A percentile compares a stretch with the other conserved stretches of the same genome.
Evolutionary conservation across 768 basidiomycete genomes (phyloP).

Genomic region (Termitomyces sp.): DNA sequence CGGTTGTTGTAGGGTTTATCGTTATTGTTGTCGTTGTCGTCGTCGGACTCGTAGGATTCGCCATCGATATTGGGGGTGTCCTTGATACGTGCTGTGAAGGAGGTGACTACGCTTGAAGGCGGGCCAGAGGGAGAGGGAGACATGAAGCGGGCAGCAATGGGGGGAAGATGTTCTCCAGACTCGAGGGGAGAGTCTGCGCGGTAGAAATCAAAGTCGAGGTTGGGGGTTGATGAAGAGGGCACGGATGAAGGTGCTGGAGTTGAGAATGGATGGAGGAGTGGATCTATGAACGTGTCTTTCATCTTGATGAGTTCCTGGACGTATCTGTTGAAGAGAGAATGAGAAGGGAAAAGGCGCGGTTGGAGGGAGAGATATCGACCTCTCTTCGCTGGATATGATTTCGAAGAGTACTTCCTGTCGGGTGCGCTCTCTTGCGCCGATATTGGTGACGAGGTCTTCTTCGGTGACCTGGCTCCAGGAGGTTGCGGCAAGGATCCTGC

Average conservation of each 20-base stretch:
- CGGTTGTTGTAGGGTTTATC: conserved; percentile 31
- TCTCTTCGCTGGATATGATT: conserved; percentile 93
- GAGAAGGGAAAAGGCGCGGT: background rate
- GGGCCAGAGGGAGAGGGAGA: conserved; percentile 53
- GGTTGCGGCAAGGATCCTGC: conserved; percentile 67
- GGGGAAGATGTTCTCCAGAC: conserved; percentile 68
- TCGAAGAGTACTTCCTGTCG: conserved; percentile 96
- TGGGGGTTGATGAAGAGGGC: conserved; percentile 49
- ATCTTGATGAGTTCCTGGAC: conserved; percentile 86
- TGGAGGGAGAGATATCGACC: conserved; percentile 39
- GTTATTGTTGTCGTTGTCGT: conserved; percentile 66
- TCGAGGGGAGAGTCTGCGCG: conserved; percentile 65
- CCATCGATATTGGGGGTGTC: conserved; percentile 65
- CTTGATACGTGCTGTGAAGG: conserved; percentile 37
- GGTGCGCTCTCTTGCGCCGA: conserved; percentile 91
- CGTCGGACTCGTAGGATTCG: conserved; percentile 65
- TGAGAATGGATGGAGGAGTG: conserved; percentile 81
- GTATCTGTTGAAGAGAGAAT: conserved; percentile 52
- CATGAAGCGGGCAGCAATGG: conserved; percentile 91
- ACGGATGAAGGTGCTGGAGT: conserved; percentile 35
- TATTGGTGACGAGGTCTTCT: conserved; percentile 87
- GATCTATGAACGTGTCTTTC: conserved; percentile 90
- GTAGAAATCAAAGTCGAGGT: conserved; percentile 65
- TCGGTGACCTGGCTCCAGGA: conserved; percentile 96
- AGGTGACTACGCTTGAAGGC: conserved; percentile 20